Base-by-base conservation (phyloP, 2,329 filamentous ascomycete genomes). In the Thielaviopsis ethacetica region DNA sequence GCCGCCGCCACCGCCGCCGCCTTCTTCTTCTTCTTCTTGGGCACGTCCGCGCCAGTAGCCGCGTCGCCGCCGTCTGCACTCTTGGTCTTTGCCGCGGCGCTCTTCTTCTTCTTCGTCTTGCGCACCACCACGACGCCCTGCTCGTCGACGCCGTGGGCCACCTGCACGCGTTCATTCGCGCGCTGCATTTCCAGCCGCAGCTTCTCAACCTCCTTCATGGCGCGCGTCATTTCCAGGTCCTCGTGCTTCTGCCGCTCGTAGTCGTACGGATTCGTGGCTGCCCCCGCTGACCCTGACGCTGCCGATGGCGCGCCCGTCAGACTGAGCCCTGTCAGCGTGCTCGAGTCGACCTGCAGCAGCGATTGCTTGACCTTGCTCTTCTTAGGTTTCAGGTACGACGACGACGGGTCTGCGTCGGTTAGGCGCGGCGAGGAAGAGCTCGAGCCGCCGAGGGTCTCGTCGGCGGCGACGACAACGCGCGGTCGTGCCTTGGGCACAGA, bases 161-260 rank as follows among this genome's bases (percentile, higher is more conserved):
- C 80, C 64, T 86, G 79, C 44, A 91, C 83, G 59, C 85, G 75
- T 71, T 91, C 87, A 65, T 85, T 87, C 44, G 83, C 84, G 59
- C 86, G 75, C 71, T 91, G 87, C 90, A 97, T 95, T 71, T 95
- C 88, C 59, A 96, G 74, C 57, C 93, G 78, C 61, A 94, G 73
- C 56, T 84, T 78, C 73, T 97, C 91, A 2, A 98, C 87, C 69
- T 96, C 88, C 68, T 85, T 84, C 76, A 96, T 83, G 9, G 91
- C 93, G 66, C 82, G 83, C 52, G 82, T 83, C 88, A 96, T 95
- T 71, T 96, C 91, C 1, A 81, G 83, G 62, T 96, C 90, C 67
- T 95, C 89, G 17, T 80, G 81, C 67, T 85, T 80, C 63, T 84
- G 80, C 57, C 77, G 76, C 66, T 89, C 86, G 56, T 82, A 76